Evolutionary conservation across 495 filamentous ascomycete species (phyloP).

Genomic region (Penicillium turbatum): DNA sequence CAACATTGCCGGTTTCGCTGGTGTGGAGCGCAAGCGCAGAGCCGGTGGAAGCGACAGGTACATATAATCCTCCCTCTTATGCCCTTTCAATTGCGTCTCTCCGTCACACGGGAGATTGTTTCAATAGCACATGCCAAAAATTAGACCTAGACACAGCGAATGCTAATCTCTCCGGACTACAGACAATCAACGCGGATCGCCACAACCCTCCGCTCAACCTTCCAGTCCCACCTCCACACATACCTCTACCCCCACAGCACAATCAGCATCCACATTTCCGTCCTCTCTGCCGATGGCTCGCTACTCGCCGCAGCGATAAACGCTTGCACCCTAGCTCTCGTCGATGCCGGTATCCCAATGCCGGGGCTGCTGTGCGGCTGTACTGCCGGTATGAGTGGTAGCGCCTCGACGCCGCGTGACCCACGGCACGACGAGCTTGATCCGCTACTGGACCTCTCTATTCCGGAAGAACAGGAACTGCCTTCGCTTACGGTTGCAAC

Average conservation of each 20-base stretch:
- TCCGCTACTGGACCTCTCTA: constrained; percentile 83
- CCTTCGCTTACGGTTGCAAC: constrained; percentile 85
- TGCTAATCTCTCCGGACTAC: constrained; percentile 15
- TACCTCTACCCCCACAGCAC: constrained; percentile 86
- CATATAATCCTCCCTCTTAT: neutral
- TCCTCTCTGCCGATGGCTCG: constrained; percentile 88
- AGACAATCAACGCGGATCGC: constrained; percentile 80
- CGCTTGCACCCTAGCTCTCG: constrained; percentile 83
- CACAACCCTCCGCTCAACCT: constrained; percentile 66
- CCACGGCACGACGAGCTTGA: constrained; percentile 68
- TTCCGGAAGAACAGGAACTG: constrained; percentile 82
- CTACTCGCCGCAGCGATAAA: constrained; percentile 88
- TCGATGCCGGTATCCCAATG: constrained; percentile 96
- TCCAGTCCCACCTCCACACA: constrained; percentile 69
- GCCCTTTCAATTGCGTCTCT: neutral
- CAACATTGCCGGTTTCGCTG: constrained; percentile 79
- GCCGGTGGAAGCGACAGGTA: constrained; percentile 71
- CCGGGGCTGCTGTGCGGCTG: constrained; percentile 82
- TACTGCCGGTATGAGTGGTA: constrained; percentile 72
- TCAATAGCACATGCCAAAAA: neutral
- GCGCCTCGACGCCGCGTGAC: constrained; percentile 49
- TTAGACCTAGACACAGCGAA: neutral
- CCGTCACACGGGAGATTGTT: neutral
- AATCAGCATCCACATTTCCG: constrained; percentile 75
- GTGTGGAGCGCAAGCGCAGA: constrained; percentile 75